Conservation (phyloP, 1,284 basidiomycete species). For the Quambalaria eucalypti region DNA sequence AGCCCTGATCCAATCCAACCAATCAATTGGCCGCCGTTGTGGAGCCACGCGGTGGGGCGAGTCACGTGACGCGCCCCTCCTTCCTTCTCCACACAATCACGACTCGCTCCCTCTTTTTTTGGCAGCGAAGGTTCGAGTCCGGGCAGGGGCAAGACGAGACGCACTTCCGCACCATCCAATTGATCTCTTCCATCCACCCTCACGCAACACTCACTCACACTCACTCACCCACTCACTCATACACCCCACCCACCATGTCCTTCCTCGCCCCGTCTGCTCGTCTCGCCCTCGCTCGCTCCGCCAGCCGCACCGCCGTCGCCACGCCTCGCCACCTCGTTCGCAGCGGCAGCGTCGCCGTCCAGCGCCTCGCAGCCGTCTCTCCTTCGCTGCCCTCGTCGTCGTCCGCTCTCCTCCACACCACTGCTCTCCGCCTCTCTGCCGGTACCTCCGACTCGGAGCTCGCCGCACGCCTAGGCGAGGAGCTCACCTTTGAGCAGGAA, state of each 20-base stretch:
- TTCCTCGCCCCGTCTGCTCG: background rate
- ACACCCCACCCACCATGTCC: background rate
- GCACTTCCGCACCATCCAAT: too few relatives aligned
- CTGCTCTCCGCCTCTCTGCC: slow-evolving; percentile 9
- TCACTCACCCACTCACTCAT: too few relatives aligned
- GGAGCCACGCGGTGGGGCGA: too few relatives aligned
- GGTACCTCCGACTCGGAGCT: slow-evolving; percentile 64
- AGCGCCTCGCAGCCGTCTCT: background rate
- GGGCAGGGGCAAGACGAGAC: too few relatives aligned
- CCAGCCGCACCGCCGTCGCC: background rate
- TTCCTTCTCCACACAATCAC: too few relatives aligned
- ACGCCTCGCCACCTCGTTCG: background rate
- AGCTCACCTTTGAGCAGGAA: slow-evolving; percentile 76
- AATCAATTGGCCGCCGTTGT: too few relatives aligned
- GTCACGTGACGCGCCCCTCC: too few relatives aligned
- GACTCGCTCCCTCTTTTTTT: too few relatives aligned
- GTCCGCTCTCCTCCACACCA: slow-evolving; percentile 4
- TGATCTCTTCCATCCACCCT: too few relatives aligned
- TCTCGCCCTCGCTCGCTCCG: background rate
- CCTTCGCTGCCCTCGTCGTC: background rate
- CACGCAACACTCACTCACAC: too few relatives aligned
- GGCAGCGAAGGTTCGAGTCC: too few relatives aligned
- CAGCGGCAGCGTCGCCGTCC: background rate
- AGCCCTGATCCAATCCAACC: too few relatives aligned
- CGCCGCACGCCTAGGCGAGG: slow-evolving; percentile 66